These are phyloP conservation scores for Mucor lusitanicus DNA, from an alignment of 371 early-diverging fungal genomes.

Conservation along the genomic window DNA sequence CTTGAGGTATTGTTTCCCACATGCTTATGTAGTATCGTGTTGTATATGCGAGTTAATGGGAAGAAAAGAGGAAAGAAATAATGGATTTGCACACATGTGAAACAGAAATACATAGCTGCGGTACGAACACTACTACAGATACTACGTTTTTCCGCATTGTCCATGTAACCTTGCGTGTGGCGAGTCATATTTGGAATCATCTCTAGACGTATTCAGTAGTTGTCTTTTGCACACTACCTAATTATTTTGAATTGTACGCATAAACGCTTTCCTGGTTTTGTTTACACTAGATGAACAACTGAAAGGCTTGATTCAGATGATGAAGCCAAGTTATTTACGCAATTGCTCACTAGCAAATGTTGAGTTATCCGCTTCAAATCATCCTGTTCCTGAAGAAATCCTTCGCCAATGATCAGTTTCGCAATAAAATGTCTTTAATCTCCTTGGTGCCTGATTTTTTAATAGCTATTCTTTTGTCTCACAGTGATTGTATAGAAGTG, in stretches of 20 bases:
- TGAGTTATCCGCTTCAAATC: too few species aligned
- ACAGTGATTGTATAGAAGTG: not conserved
- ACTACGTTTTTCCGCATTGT: too few species aligned
- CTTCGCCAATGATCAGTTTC: not conserved
- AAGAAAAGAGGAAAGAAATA: not conserved
- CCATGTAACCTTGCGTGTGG: not conserved
- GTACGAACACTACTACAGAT: too few species aligned
- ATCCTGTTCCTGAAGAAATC: not conserved
- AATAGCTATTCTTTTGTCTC: too few species aligned
- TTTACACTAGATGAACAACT: too few species aligned
- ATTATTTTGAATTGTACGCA: too few species aligned
- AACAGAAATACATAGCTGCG: not conserved
- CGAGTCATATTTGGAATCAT: not conserved
- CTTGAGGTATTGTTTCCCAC: not conserved
- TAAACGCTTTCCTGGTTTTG: too few species aligned
- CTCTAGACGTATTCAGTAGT: not conserved
- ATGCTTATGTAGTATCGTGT: not conserved
- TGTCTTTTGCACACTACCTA: too few species aligned
- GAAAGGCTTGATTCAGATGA: too few species aligned
- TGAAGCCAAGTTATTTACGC: too few species aligned
- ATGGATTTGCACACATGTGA: not conserved
- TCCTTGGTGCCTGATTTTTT: too few species aligned
- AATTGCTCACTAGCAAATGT: too few species aligned
- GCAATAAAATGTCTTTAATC: not conserved
- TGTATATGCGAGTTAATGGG: not conserved